These are phyloP conservation scores for Brassica carinata DNA, from an alignment of 345 rosid species.

Conservation along the genomic window DNA sequence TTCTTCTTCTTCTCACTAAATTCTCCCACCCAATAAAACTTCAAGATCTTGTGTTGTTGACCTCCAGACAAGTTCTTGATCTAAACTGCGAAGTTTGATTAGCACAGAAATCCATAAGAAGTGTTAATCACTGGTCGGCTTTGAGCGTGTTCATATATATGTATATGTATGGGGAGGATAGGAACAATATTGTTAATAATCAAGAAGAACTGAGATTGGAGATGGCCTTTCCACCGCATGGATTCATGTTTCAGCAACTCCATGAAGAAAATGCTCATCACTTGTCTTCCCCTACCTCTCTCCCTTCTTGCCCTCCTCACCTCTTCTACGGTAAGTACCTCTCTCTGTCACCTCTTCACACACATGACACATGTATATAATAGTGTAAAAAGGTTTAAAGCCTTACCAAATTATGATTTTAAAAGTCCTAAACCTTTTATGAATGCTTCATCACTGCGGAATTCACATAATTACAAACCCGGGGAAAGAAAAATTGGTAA, in stretches of 20 bases:
- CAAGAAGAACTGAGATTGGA: slow-evolving; percentile 39
- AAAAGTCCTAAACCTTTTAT: not conserved
- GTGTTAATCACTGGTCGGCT: slow-evolving; percentile 15
- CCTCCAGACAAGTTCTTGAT: slow-evolving; percentile 2
- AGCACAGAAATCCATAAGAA: not conserved
- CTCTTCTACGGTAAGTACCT: slow-evolving; percentile 58
- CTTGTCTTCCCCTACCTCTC: slow-evolving; percentile 61
- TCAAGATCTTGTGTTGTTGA: slow-evolving; percentile 8
- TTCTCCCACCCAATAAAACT: slow-evolving; percentile 13
- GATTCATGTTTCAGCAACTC: slow-evolving; percentile 69
- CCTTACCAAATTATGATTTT: not conserved
- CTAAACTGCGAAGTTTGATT: not conserved
- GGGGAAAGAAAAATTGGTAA: not conserved
- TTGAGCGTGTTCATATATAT: slow-evolving; percentile 16
- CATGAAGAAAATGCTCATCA: slow-evolving; percentile 62
- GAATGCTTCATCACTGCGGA: not conserved
- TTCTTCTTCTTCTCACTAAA: slow-evolving; percentile 10
- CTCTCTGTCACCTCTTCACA: not conserved
- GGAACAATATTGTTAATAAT: slow-evolving; percentile 21
- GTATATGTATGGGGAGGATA: slow-evolving; percentile 36
- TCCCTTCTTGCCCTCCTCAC: slow-evolving; percentile 71
- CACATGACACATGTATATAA: not conserved
- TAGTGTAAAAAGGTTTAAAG: not conserved
- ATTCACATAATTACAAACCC: not conserved
- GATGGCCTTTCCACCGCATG: slow-evolving; percentile 77